phyloP scores from a whole-genome alignment of 78 protist genomes.

The Dictyostelium brefeldianum region DNA sequence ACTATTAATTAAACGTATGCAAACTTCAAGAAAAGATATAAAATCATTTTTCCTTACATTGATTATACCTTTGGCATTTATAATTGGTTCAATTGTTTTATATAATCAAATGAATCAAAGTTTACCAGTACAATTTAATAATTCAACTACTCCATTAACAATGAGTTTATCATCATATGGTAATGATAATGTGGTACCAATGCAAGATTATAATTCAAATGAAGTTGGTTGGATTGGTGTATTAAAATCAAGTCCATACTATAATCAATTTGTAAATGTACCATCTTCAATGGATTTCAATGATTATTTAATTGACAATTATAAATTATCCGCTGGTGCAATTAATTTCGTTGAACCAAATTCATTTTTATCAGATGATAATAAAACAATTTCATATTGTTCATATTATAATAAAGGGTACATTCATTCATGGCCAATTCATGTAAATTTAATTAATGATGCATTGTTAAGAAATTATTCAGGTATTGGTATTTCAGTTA shows the following conservation, averaged over 20 bases:
- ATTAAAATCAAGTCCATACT: background rate
- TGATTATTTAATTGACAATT: constrained; percentile 29
- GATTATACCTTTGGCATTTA: constrained; percentile 21
- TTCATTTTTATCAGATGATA: background rate
- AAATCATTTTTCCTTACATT: constrained; percentile 28
- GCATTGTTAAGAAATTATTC: constrained; percentile 2
- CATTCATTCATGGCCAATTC: constrained; percentile 39
- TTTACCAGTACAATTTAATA: constrained; percentile 5
- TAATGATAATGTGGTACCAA: background rate
- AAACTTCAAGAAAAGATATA: constrained; percentile 30
- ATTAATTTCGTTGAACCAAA: constrained; percentile 11
- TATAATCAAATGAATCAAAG: background rate
- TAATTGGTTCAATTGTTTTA: constrained; percentile 17
- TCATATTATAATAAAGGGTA: background rate
- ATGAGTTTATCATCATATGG: constrained; percentile 1
- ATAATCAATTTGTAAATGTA: background rate
- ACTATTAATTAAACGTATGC: constrained; percentile 37
- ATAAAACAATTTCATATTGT: background rate
- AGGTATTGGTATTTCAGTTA: constrained; percentile 11
- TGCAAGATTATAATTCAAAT: background rate
- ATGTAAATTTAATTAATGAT: constrained; percentile 29
- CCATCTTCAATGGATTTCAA: background rate
- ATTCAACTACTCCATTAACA: constrained; percentile 12
- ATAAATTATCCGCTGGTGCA: background rate
- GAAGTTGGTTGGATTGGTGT: background rate